Evolutionary conservation across 148 eudicot species (phyloP).

Genomic region (Simmondsia chinensis): DNA sequence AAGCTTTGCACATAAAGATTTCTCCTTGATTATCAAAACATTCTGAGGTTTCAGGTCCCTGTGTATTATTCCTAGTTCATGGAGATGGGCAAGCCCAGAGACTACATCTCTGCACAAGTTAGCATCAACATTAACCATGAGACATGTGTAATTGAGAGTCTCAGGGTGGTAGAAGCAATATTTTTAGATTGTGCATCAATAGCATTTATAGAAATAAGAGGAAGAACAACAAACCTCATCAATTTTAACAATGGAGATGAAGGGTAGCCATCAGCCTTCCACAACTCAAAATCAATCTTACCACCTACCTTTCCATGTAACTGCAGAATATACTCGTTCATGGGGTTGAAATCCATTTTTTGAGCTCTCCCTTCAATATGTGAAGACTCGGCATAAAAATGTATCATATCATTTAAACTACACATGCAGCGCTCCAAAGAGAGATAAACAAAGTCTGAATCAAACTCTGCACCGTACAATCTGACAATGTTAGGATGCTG

Average conservation of each 20-base stretch:
- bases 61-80: slow-evolving; percentile 84
- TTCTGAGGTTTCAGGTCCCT: slow-evolving; percentile 93
- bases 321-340: slow-evolving; percentile 20
- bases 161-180: not conserved
- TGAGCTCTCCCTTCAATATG: slow-evolving; percentile 10
- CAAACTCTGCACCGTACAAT: slow-evolving; percentile 87
- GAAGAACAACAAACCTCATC: slow-evolving; percentile 64
- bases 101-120: slow-evolving; percentile 59
- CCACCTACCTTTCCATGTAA: slow-evolving; percentile 26
- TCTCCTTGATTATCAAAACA: slow-evolving; percentile 71
- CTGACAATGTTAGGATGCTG: slow-evolving; percentile 84
- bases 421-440: slow-evolving; percentile 83
- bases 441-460: slow-evolving; percentile 79
- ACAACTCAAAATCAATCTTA: slow-evolving; percentile 38
- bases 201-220: not conserved
- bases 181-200: not conserved
- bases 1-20: slow-evolving; percentile 55
- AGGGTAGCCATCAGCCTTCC: slow-evolving; percentile 80
- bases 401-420: slow-evolving; percentile 61
- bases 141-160: too few relatives aligned
- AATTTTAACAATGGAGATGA: slow-evolving; percentile 63
- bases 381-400: slow-evolving; percentile 25
- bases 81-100: slow-evolving; percentile 80
- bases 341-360: slow-evolving; percentile 12
- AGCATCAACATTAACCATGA: slow-evolving; percentile 1